Conservation (phyloP, 1,284 basidiomycete species). For the Pseudozyma sp. region DNA sequence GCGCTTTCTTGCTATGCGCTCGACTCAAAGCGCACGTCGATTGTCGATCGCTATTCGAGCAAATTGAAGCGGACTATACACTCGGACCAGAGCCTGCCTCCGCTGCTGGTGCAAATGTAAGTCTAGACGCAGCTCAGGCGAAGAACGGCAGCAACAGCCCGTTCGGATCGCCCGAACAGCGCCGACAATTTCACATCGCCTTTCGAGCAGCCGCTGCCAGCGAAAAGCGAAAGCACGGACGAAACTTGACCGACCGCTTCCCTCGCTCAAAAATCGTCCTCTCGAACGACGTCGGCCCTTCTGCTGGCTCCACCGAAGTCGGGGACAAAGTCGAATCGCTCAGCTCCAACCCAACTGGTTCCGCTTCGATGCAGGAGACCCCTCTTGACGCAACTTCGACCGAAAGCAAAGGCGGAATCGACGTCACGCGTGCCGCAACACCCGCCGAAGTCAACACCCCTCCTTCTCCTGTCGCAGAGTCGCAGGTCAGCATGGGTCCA, state of each 20-base stretch:
- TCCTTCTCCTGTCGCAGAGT: neutral
- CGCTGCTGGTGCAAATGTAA: neutral
- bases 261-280: slow-evolving; percentile 38
- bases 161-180: slow-evolving; percentile 30
- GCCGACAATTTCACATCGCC: slow-evolving; percentile 29
- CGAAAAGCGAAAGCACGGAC: slow-evolving; percentile 27
- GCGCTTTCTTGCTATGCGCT: slow-evolving; percentile 90
- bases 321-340: slow-evolving; percentile 44
- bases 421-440: slow-evolving; percentile 14
- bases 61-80: slow-evolving; percentile 23
- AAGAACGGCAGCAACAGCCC: neutral
- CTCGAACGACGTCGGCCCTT: slow-evolving; percentile 1
- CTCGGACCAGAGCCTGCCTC: slow-evolving; percentile 20
- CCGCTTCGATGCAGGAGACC: slow-evolving; percentile 78
- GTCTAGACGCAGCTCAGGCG: neutral
- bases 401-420: slow-evolving; percentile 75
- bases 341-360: slow-evolving; percentile 15
- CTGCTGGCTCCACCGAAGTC: slow-evolving; percentile 6
- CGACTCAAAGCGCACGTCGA: slow-evolving; percentile 82
- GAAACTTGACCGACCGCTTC: slow-evolving; percentile 39
- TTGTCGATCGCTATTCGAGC: slow-evolving; percentile 74
- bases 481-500: slow-evolving; percentile 21
- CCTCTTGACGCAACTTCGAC: slow-evolving; percentile 82
- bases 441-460: slow-evolving; percentile 21
- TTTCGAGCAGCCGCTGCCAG: slow-evolving; percentile 12